Evolutionary conservation across 768 basidiomycete species (phyloP), one percentile per base, ranked within the genome.

Genomic region (Podaxis rugospora): DNA sequence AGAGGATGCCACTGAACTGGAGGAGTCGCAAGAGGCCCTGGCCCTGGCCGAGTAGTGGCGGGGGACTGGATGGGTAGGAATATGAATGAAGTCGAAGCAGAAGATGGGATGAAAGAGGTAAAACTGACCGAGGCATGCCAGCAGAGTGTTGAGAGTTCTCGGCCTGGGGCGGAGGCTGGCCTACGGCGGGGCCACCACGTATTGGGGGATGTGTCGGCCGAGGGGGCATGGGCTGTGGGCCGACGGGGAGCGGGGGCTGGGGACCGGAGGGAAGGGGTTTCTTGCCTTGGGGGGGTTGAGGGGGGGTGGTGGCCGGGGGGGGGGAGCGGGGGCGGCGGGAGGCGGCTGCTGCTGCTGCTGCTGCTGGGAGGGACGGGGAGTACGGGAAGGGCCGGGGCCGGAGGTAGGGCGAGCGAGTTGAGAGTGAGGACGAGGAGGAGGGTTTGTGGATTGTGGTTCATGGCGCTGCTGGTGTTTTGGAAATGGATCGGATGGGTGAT

Each of bases 1-100:
- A 79, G 4, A 93, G 77, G 28, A 82, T 72, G 9, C 83, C 84
- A 64, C 90, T 91, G 66, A 93, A 89, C 61, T 88, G 84, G 23
- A 91, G 71, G 57, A 93, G 69, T 23, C 87, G 81, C 44, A 79
- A 72, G 18, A 90, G 71, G 5, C 86, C 88, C 72, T 89, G 87
- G 16, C 90, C 89, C 21, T 76, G 70, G 13, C 83, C 83, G 54
- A 87, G 51, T 16, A 70, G 71, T 32, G 32, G 32, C 42, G 68
- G 68, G 7, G 72, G 28, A 4, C 52, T 54, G 52, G 35, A 39
- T 39, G 57, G 3, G 36, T 11, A 28, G 50, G 37, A 44, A 57
- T 46, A 27, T 23, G 32, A 14, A 18, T 42, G 51, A 42, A 54
- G 51, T 9, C 21, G 21, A 46, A 7, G 21, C 57, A 10, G 21